A percentile compares a stretch with the other conserved stretches of the same genome.
phyloP scores from a whole-genome alignment of 805 yeast species.

The Danielia reshetovae region DNA sequence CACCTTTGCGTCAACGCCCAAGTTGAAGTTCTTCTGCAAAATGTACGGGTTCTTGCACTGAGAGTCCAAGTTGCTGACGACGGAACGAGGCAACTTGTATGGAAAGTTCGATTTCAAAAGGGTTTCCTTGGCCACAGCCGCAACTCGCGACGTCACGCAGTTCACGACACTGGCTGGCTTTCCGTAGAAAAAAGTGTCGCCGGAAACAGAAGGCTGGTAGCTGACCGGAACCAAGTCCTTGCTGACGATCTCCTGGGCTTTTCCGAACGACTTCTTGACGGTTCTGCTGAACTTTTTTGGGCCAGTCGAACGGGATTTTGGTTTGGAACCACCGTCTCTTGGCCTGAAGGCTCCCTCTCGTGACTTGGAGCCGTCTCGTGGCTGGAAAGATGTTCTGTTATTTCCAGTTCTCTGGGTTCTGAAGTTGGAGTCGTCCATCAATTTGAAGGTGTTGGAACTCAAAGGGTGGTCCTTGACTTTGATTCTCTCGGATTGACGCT shows the following conservation, averaged over 20 bases:
- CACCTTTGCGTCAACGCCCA: constrained; percentile 17
- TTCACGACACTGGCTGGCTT: constrained; percentile 21
- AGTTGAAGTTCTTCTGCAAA: constrained; percentile 26
- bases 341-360: constrained; percentile 1
- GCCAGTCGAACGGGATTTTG: neutral
- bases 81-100: constrained; percentile 31
- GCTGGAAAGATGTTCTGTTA: neutral
- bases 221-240: constrained; percentile 14
- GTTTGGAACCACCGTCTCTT: neutral
- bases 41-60: constrained; percentile 27
- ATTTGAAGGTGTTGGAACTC: constrained; percentile 14
- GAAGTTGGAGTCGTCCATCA: constrained; percentile 6
- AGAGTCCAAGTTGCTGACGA: constrained; percentile 24
- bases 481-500: neutral
- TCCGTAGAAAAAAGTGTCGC: constrained; percentile 35
- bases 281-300: neutral
- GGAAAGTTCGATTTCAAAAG: constrained; percentile 40
- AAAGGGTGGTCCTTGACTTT: constrained; percentile 17
- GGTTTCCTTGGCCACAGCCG: constrained; percentile 37
- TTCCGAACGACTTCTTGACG: constrained; percentile 1
- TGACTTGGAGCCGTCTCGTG: neutral
- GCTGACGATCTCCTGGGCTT: constrained; percentile 8
- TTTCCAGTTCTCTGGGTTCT: neutral
- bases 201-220: constrained; percentile 19
- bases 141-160: constrained; percentile 30